Conservation (phyloP, 2,329 filamentous ascomycete genomes). For the Aspergillus quadricinctus region DNA sequence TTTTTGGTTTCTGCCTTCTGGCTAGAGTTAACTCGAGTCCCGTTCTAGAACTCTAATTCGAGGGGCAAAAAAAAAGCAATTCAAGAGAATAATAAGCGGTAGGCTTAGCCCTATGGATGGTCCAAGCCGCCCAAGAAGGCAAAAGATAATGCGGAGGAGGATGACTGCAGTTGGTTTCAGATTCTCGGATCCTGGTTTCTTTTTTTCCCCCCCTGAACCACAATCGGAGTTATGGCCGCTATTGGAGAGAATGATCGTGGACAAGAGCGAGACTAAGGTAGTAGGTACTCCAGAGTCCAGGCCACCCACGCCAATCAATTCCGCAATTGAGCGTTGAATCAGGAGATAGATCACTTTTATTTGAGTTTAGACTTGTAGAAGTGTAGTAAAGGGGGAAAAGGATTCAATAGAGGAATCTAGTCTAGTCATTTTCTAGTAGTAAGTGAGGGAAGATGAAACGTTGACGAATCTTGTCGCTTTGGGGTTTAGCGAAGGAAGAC, state of each 20-base stretch:
- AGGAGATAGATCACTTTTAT: background rate
- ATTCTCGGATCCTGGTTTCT: background rate
- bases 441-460: background rate
- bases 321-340: background rate
- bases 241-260: background rate
- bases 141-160: background rate
- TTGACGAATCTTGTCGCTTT: background rate
- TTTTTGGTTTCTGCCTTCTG: background rate
- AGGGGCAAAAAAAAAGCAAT: background rate
- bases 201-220: background rate
- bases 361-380: background rate
- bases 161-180: slow-evolving; percentile 8
- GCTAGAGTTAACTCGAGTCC: background rate
- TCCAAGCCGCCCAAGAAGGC: background rate
- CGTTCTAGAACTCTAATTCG: background rate
- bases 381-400: background rate
- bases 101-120: background rate
- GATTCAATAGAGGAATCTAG: background rate
- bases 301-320: background rate
- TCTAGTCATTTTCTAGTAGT: too few species aligned
- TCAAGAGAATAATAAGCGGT: background rate
- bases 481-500: background rate
- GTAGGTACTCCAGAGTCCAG: background rate
- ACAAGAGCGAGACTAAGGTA: too few species aligned
- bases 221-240: background rate